phyloP scores from a whole-genome alignment of 1,139 yeast genomes.

The Insectozyma bohioensis region DNA sequence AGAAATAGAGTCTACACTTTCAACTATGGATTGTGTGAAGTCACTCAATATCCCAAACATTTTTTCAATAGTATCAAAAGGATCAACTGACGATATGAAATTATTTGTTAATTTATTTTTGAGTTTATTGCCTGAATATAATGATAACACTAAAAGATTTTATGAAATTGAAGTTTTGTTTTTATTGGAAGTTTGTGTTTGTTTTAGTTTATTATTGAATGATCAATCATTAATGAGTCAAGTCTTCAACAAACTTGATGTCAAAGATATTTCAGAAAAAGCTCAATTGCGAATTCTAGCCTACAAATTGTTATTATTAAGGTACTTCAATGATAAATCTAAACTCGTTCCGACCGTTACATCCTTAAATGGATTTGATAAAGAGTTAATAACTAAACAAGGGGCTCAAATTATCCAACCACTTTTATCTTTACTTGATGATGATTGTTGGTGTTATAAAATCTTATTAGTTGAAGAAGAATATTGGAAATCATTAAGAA shows the following conservation, averaged over 20 bases:
- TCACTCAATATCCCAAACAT: constrained; percentile 59
- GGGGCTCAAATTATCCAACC: constrained; percentile 57
- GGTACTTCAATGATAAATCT: constrained; percentile 26
- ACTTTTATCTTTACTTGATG: constrained; percentile 50
- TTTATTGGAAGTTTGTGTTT: constrained; percentile 53
- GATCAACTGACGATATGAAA: constrained; percentile 24
- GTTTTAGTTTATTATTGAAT: constrained; percentile 47
- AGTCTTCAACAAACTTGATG: constrained; percentile 23
- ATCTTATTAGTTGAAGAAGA: constrained; percentile 44
- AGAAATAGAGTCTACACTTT: constrained; percentile 82
- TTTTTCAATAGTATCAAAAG: constrained; percentile 43
- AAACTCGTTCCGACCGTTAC: constrained; percentile 24
- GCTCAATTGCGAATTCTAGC: constrained; percentile 33
- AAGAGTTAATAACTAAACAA: constrained; percentile 41
- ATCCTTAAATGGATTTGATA: constrained; percentile 29
- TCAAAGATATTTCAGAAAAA: constrained; percentile 27
- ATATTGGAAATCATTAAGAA: constrained; percentile 65
- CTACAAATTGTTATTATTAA: constrained; percentile 42
- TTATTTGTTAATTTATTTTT: constrained; percentile 25
- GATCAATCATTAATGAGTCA: constrained; percentile 31
- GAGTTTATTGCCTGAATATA: constrained; percentile 28
- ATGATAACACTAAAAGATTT: constrained; percentile 42
- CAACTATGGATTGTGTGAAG: constrained; percentile 78
- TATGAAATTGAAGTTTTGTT: constrained; percentile 58
- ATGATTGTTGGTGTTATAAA: constrained; percentile 47